Evolutionary conservation across 169 alveolate species (phyloP).

Genomic region (Cryptosporidium felis): DNA sequence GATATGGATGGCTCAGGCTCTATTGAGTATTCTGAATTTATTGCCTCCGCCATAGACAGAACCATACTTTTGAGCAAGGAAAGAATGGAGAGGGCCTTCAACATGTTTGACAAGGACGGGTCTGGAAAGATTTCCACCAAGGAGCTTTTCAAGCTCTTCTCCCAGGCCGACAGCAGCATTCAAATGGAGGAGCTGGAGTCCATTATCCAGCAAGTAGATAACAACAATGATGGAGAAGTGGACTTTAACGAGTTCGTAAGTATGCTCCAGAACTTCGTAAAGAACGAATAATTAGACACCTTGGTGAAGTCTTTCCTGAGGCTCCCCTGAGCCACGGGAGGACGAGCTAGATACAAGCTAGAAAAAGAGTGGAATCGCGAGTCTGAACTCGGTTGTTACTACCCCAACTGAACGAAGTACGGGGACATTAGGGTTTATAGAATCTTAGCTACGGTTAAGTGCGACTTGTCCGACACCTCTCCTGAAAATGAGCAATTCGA

Average conservation of each 20-base stretch:
- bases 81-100: constrained; percentile 92
- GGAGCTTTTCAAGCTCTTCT: constrained; percentile 87
- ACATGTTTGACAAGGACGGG: constrained; percentile 94
- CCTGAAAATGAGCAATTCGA: no score
- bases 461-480: no score
- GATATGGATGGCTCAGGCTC: constrained; percentile 89
- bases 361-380: no score
- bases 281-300: no score
- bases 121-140: constrained; percentile 91
- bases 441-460: no score
- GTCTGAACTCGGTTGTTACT: no score
- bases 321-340: no score
- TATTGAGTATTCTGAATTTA: constrained; percentile 91
- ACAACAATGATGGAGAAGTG: constrained; percentile 91
- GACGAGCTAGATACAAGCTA: no score
- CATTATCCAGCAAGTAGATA: constrained; percentile 87
- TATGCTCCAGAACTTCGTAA: constrained; percentile 82
- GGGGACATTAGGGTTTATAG: no score
- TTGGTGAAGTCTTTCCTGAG: no score
- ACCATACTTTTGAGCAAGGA: constrained; percentile 85
- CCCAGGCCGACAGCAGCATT: constrained; percentile 76
- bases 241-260: constrained; percentile 92
- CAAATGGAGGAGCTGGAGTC: constrained; percentile 82
- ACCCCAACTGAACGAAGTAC: no score
- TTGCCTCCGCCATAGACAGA: constrained; percentile 92